Percentiles rank a stretch among this genome's conserved stretches.
Evolutionary conservation across 176 grass and related monocot species (phyloP).

Genomic region (Carex scoparia): DNA sequence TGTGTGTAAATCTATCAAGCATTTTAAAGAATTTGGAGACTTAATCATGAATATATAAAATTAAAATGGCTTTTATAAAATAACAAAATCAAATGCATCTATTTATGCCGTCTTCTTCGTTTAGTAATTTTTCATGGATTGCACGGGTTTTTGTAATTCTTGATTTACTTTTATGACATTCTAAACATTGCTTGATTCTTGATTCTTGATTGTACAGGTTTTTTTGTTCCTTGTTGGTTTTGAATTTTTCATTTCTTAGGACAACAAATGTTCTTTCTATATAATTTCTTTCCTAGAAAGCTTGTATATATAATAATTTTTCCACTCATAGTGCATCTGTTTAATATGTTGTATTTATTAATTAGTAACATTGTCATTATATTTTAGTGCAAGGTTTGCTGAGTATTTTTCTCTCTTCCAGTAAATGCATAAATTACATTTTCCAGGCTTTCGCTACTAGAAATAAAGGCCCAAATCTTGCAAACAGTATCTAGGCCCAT

Average conservation of each 20-base stretch:
- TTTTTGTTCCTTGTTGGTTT: not conserved
- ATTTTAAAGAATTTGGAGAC: not conserved
- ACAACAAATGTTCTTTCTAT: not conserved
- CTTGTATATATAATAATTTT: conserved; percentile 18
- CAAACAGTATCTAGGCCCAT: not conserved
- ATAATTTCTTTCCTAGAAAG: not conserved
- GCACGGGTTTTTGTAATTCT: not conserved
- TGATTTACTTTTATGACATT: not conserved
- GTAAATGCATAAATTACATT: not conserved
- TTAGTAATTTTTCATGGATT: not conserved
- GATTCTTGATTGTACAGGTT: conserved; percentile 27
- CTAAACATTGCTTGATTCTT: not conserved
- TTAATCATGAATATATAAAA: not conserved
- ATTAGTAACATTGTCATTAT: not conserved
- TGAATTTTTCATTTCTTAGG: not conserved
- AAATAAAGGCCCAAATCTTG: not conserved
- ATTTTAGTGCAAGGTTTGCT: not conserved
- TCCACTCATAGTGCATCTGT: not conserved
- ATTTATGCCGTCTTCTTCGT: not conserved
- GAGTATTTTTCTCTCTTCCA: not conserved
- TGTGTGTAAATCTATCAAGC: too few species aligned
- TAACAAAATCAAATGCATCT: not conserved
- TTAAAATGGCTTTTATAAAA: not conserved
- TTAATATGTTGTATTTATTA: not conserved
- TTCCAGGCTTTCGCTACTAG: not conserved